phyloP scores from a whole-genome alignment of 345 rosid genomes.

The Litchi chinensis region DNA sequence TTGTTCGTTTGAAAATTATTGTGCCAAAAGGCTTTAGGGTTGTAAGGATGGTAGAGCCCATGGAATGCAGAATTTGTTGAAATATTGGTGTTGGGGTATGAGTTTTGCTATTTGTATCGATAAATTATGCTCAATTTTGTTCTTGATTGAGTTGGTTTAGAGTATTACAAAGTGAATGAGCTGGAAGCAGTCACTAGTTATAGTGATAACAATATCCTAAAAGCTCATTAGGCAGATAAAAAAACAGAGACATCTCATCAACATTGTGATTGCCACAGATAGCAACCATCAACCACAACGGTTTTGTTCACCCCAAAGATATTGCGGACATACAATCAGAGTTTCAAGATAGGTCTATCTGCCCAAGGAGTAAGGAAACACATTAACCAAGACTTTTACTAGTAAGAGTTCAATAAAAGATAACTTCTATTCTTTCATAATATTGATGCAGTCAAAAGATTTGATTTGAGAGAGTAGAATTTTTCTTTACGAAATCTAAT shows the following conservation, averaged over 20 bases:
- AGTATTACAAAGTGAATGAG: conserved; percentile 1
- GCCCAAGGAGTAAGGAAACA: background rate
- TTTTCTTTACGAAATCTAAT: background rate
- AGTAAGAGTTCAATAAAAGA: background rate
- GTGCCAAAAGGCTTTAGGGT: too few relatives aligned
- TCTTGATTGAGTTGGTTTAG: background rate
- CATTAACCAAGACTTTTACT: background rate
- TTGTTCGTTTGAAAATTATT: too few relatives aligned
- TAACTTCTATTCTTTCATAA: background rate
- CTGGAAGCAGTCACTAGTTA: background rate
- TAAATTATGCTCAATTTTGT: background rate
- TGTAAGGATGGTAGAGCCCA: too few relatives aligned
- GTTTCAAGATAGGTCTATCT: background rate
- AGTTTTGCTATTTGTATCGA: background rate
- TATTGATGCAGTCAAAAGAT: background rate
- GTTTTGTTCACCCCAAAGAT: background rate
- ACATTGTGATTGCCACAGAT: background rate
- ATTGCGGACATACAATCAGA: background rate
- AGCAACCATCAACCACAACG: background rate
- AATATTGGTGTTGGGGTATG: background rate
- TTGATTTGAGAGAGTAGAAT: background rate
- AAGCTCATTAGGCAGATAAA: background rate
- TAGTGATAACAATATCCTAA: background rate
- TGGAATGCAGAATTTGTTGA: too few relatives aligned
- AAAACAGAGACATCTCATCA: background rate